phyloP scores from a whole-genome alignment of 352 stramenopile genomes.

The Pythium chondricola region DNA sequence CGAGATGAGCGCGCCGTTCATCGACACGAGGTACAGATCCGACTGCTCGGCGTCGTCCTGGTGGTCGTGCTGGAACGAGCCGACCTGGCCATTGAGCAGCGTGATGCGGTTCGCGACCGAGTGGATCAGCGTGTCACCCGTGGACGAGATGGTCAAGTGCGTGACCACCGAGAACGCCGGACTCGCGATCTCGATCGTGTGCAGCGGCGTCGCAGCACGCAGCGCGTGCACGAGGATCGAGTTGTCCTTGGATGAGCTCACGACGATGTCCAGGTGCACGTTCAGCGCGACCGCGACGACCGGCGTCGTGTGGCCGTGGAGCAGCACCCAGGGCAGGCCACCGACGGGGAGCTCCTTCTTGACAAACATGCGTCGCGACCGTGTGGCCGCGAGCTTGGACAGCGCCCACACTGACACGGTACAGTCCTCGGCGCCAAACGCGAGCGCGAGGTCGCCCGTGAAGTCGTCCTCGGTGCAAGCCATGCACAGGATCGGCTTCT shows the following conservation, averaged over 20 bases:
- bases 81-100: conserved; percentile 11
- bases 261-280: conserved; percentile 76
- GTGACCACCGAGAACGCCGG: conserved; percentile 46
- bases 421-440: conserved; percentile 82
- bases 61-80: conserved; percentile 35
- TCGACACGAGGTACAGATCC: conserved; percentile 74
- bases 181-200: conserved; percentile 57
- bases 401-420: conserved; percentile 83
- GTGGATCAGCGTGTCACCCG: conserved; percentile 70
- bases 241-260: conserved; percentile 74
- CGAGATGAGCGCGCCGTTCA: conserved; percentile 71
- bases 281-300: conserved; percentile 78
- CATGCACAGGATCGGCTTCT: conserved; percentile 85
- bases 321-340: conserved; percentile 68
- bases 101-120: conserved; percentile 34
- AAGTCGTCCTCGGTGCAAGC: conserved; percentile 81
- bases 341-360: conserved; percentile 82
- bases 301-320: conserved; percentile 70
- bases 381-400: conserved; percentile 70
- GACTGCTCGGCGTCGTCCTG: conserved; percentile 35
- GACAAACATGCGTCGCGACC: conserved; percentile 76
- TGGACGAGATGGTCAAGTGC: conserved; percentile 68
- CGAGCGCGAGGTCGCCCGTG: conserved; percentile 75
- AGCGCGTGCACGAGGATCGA: conserved; percentile 73
- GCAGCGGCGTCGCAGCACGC: conserved; percentile 61